These are phyloP conservation scores for Leishmania braziliensis DNA, from an alignment of 208 protist species.

Conservation along the genomic window DNA sequence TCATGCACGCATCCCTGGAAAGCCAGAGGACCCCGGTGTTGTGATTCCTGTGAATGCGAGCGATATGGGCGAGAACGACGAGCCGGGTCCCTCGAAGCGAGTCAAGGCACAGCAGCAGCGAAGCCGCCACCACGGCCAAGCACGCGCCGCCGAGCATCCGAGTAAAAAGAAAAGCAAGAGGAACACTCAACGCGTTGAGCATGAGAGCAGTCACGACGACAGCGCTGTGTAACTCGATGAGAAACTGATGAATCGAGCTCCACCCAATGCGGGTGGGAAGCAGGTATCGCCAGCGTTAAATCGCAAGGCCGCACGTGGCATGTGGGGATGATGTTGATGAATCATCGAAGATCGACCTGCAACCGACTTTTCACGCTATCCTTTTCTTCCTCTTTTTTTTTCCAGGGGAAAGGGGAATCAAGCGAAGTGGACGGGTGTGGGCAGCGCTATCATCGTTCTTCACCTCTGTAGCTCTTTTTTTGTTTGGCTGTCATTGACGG, in stretches of 20 bases:
- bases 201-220: background rate
- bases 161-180: background rate
- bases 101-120: background rate
- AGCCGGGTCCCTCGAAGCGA: background rate
- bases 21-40: background rate
- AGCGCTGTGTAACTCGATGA: conserved; percentile 9
- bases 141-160: background rate
- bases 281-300: conserved; percentile 1
- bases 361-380: background rate
- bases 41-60: background rate
- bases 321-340: conserved; percentile 47
- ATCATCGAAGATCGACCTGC: background rate
- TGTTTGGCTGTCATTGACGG: conserved; percentile 7
- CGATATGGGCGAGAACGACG: conserved; percentile 3
- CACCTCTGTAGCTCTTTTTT: conserved; percentile 17
- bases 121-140: conserved; percentile 11
- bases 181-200: background rate
- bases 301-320: conserved; percentile 8
- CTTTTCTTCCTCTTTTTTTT: background rate
- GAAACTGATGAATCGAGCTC: conserved; percentile 5
- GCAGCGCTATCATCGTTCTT: conserved; percentile 4
- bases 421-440: background rate
- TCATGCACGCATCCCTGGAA: background rate
- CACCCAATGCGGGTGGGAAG: background rate
- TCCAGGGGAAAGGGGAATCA: background rate